These are phyloP conservation scores for Vaccinium myrtillus DNA, from an alignment of 148 eudicot genomes.

Conservation along the genomic window DNA sequence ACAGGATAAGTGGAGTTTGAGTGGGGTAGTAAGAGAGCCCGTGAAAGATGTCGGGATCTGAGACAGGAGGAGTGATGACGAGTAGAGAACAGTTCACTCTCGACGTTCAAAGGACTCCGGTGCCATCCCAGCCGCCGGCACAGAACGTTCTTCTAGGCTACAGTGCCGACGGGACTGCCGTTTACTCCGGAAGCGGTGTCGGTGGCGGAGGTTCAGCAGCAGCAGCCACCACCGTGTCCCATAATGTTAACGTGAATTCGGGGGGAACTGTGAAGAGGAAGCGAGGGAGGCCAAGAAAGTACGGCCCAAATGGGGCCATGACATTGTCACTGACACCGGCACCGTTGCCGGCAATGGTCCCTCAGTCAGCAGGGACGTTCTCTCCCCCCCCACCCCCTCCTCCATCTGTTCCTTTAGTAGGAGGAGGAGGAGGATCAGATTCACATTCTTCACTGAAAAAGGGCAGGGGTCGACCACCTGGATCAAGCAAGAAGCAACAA, in stretches of 20 bases:
- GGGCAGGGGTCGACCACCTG: constrained; percentile 55
- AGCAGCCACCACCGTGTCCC: neutral
- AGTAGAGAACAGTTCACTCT: constrained; percentile 15
- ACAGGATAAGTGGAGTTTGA: neutral
- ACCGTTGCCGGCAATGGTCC: neutral
- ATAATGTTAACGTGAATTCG: constrained; percentile 19
- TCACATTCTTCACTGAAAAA: constrained; percentile 26
- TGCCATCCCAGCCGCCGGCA: constrained; percentile 16
- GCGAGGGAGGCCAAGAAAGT: constrained; percentile 61
- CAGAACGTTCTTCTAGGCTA: constrained; percentile 26
- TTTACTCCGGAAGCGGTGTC: constrained; percentile 18
- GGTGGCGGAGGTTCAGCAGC: constrained; percentile 9
- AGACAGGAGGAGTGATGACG: constrained; percentile 19
- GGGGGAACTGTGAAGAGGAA: constrained; percentile 34
- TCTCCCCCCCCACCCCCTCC: neutral
- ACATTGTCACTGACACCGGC: constrained; percentile 20
- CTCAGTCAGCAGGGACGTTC: constrained; percentile 15
- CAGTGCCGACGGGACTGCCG: constrained; percentile 23
- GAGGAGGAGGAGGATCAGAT: neutral
- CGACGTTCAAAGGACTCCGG: neutral
- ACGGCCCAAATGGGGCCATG: constrained; percentile 44
- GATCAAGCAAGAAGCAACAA: constrained; percentile 52
- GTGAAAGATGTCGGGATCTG: constrained; percentile 25
- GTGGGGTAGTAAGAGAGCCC: neutral
- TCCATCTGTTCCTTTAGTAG: neutral